Evolutionary conservation across 2,329 filamentous ascomycete species (phyloP).

Genomic region (Penicillium sp.): DNA sequence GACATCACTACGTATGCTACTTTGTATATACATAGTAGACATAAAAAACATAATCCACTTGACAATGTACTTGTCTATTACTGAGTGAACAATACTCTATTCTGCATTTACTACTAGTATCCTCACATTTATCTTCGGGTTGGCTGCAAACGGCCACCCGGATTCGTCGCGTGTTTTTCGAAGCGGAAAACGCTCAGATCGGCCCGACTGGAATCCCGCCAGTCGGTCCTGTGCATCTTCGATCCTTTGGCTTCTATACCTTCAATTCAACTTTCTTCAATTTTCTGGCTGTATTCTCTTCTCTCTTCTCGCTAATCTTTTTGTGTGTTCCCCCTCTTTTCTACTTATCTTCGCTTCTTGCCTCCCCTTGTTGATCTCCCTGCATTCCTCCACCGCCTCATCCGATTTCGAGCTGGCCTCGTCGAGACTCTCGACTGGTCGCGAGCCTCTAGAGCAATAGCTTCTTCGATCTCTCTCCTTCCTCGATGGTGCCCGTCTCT

Average conservation of each 20-base stretch:
- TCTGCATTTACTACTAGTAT: too few species aligned
- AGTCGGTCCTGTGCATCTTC: not conserved
- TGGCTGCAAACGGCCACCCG: conserved; percentile 33
- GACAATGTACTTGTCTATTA: not conserved
- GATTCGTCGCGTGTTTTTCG: conserved; percentile 23
- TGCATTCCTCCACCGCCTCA: conserved; percentile 7
- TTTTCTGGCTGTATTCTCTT: not conserved
- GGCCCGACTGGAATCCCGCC: conserved; percentile 4
- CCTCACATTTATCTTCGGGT: not conserved
- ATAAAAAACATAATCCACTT: not conserved
- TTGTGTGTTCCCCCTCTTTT: conserved; percentile 9
- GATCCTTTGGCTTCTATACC: not conserved
- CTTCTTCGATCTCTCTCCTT: conserved; percentile 11
- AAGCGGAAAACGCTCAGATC: conserved; percentile 6
- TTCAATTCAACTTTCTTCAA: not conserved
- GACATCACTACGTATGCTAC: conserved; percentile 2
- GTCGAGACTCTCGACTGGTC: conserved; percentile 8
- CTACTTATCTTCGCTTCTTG: not conserved
- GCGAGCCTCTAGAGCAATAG: conserved; percentile 8
- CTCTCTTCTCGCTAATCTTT: not conserved
- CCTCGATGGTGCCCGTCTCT: conserved; percentile 40
- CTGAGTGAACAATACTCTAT: not conserved
- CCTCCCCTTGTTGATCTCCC: conserved; percentile 8
- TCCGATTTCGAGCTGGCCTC: conserved; percentile 17
- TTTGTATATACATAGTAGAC: not conserved